Evolutionary conservation across 352 stramenopile species (phyloP).

Genomic region (Phytophthora cryptogea): DNA sequence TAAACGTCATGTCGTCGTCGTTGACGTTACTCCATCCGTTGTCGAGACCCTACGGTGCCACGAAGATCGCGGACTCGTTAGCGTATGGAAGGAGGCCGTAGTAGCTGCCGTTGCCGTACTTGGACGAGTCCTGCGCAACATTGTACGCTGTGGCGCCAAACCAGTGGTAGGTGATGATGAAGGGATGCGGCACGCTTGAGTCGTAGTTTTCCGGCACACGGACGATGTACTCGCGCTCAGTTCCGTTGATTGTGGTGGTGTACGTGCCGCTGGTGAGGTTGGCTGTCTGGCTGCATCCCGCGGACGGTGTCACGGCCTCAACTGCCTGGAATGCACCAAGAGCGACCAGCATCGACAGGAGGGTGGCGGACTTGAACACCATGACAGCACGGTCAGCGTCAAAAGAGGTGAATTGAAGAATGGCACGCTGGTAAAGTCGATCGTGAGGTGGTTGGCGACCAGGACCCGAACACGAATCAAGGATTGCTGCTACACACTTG

Average conservation of each 20-base stretch:
- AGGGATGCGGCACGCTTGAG: conserved; percentile 18
- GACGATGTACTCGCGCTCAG: conserved; percentile 36
- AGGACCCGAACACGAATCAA: neutral
- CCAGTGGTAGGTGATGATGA: conserved; percentile 43
- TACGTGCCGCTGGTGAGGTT: conserved; percentile 31
- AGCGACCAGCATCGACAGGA: conserved; percentile 2
- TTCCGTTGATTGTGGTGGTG: conserved; percentile 28
- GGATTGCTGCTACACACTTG: neutral
- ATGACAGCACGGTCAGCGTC: neutral
- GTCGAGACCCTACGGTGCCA: conserved; percentile 29
- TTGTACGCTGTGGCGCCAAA: conserved; percentile 32
- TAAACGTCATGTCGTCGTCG: conserved; percentile 34
- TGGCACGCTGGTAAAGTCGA: conserved; percentile 1
- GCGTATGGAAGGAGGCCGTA: conserved; percentile 32
- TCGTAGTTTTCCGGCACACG: conserved; percentile 37
- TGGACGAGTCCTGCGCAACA: conserved; percentile 26
- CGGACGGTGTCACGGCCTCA: conserved; percentile 11
- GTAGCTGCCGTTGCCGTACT: conserved; percentile 40
- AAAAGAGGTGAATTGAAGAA: conserved; percentile 8
- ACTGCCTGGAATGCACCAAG: conserved; percentile 8
- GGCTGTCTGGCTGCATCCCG: conserved; percentile 11
- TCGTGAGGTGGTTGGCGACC: neutral
- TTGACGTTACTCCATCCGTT: conserved; percentile 15
- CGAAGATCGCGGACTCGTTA: conserved; percentile 33
- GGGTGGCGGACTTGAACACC: conserved; percentile 2